phyloP scores from a whole-genome alignment of 768 basidiomycete species.

The Suillus plorans region DNA sequence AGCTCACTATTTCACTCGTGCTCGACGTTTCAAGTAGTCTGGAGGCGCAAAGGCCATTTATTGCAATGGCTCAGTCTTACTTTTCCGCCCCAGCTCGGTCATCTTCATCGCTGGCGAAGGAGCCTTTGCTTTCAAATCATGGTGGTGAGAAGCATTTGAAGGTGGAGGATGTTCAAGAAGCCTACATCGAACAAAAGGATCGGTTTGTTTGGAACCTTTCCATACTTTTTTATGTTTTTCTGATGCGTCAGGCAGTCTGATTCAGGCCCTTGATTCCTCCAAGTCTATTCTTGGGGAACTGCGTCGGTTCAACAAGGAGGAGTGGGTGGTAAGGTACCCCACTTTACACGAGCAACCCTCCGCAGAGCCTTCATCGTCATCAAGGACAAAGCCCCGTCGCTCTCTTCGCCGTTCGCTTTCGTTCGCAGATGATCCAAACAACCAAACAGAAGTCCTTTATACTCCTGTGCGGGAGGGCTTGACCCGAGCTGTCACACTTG shows the following conservation, averaged over 20 bases:
- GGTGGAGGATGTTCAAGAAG: constrained; percentile 74
- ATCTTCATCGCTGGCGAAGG: constrained; percentile 8
- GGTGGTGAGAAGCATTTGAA: constrained; percentile 37
- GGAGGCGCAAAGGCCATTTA: neutral
- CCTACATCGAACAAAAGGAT: constrained; percentile 73
- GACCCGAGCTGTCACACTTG: constrained; percentile 59
- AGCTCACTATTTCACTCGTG: neutral
- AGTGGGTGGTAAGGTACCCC: constrained; percentile 91
- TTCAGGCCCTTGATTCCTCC: constrained; percentile 75
- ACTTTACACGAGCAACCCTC: constrained; percentile 52
- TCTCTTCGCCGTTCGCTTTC: constrained; percentile 69
- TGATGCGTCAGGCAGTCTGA: constrained; percentile 49
- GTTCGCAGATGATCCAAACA: constrained; percentile 80
- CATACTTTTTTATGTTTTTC: neutral
- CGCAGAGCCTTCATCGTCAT: constrained; percentile 25
- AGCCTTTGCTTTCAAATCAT: constrained; percentile 14
- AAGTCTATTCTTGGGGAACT: constrained; percentile 68
- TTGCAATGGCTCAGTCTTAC: constrained; percentile 8
- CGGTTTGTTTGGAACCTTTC: constrained; percentile 45
- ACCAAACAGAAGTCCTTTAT: constrained; percentile 65
- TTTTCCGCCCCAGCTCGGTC: constrained; percentile 3
- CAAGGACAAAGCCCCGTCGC: constrained; percentile 33
- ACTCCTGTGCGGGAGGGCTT: constrained; percentile 48
- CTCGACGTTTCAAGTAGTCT: constrained; percentile 3
- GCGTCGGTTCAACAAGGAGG: constrained; percentile 76